Evolutionary conservation across 805 yeast genomes (phyloP).

Genomic region (Candida wancherniae): DNA sequence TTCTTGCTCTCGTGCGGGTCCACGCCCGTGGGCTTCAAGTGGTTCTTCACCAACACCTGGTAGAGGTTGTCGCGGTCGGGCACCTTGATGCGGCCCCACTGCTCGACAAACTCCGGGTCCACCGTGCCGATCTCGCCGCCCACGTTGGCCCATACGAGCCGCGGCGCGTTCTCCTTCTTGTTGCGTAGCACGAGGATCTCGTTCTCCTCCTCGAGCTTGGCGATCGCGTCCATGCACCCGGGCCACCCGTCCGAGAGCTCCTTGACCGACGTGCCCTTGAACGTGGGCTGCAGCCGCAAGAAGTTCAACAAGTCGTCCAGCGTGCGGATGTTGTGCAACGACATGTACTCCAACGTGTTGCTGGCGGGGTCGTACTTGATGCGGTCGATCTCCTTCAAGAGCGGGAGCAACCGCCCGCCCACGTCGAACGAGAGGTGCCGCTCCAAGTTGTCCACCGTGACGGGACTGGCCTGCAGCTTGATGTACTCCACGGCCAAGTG

Average conservation of each 20-base stretch:
- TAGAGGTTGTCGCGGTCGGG: conserved; percentile 84
- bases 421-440: conserved; percentile 62
- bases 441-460: conserved; percentile 59
- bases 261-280: conserved; percentile 80
- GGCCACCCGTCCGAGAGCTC: conserved; percentile 91
- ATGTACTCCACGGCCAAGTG: conserved; percentile 89
- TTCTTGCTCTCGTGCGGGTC: conserved; percentile 91
- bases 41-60: conserved; percentile 67
- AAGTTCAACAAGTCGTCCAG: conserved; percentile 72
- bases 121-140: conserved; percentile 70
- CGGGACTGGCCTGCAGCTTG: conserved; percentile 66
- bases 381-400: conserved; percentile 71
- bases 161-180: conserved; percentile 90
- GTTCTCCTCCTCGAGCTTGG: conserved; percentile 69
- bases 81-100: conserved; percentile 76
- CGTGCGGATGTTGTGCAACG: conserved; percentile 81
- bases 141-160: conserved; percentile 83
- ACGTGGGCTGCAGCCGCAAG: conserved; percentile 76
- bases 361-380: conserved; percentile 60
- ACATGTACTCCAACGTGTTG: conserved; percentile 76
- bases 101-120: conserved; percentile 73
- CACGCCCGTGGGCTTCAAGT: conserved; percentile 96
- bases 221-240: conserved; percentile 74
- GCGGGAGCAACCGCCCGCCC: conserved; percentile 58
- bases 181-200: conserved; percentile 81